These are phyloP conservation scores for Moesziomyces sp. DNA, from an alignment of 1,284 basidiomycete genomes.

Conservation along the genomic window DNA sequence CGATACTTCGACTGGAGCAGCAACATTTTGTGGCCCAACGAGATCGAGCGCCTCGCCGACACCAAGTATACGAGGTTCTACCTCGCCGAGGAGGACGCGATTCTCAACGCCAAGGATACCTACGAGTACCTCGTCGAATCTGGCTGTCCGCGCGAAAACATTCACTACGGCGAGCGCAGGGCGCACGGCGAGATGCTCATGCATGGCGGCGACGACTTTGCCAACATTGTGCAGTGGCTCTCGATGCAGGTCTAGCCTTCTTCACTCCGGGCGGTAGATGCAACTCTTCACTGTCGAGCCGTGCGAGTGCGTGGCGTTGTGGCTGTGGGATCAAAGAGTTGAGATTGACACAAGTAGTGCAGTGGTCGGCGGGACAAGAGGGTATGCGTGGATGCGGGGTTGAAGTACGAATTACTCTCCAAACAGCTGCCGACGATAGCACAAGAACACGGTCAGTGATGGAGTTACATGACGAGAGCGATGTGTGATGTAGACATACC, in stretches of 20 bases:
- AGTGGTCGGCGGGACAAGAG: neutral
- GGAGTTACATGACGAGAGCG: neutral
- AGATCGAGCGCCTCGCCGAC: slow-evolving; percentile 47
- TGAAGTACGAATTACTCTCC: slow-evolving; percentile 37
- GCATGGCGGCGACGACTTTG: slow-evolving; percentile 45
- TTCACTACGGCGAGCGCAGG: slow-evolving; percentile 30
- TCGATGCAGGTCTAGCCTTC: slow-evolving; percentile 14
- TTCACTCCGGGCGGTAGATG: too few relatives aligned
- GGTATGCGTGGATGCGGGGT: neutral
- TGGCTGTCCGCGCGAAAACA: slow-evolving; percentile 42
- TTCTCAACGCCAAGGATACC: slow-evolving; percentile 50
- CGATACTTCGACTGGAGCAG: slow-evolving; percentile 62
- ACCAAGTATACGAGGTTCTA: slow-evolving; percentile 41
- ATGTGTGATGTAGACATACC: slow-evolving; percentile 28
- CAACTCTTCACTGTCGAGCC: too few relatives aligned
- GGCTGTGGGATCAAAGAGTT: too few relatives aligned
- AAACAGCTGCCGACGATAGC: slow-evolving; percentile 42
- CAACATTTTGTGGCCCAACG: slow-evolving; percentile 62
- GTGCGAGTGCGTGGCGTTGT: too few relatives aligned
- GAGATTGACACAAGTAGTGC: too few relatives aligned
- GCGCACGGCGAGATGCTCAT: slow-evolving; percentile 58
- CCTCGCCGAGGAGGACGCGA: slow-evolving; percentile 58
- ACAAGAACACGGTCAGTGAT: neutral
- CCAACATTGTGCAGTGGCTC: slow-evolving; percentile 38
- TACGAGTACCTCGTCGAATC: slow-evolving; percentile 49